Percentiles rank a stretch among this genome's conserved stretches.
phyloP scores from a whole-genome alignment of 495 filamentous ascomycete genomes.

The Neurospora sp. region DNA sequence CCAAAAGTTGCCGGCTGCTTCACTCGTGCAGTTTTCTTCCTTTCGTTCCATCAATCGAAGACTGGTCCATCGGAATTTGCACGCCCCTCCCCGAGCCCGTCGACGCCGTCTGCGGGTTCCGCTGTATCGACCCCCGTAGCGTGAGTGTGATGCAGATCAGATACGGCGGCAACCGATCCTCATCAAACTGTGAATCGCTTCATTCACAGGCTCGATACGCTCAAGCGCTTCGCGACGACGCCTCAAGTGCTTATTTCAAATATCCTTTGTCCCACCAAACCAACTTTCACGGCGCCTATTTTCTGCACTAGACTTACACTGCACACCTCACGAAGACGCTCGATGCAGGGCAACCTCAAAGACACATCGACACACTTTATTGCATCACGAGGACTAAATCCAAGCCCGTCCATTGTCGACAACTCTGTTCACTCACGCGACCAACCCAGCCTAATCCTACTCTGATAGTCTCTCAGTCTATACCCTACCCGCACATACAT shows the following conservation, averaged over 20 bases:
- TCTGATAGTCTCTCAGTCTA: background rate
- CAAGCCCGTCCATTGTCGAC: background rate
- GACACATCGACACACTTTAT: background rate
- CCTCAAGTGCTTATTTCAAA: background rate
- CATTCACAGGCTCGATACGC: background rate
- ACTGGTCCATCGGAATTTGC: background rate
- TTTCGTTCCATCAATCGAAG: background rate
- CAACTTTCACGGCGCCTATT: background rate
- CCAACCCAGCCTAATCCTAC: background rate
- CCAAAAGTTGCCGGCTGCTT: background rate
- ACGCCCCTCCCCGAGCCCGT: background rate
- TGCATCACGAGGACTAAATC: background rate
- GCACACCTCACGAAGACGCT: background rate
- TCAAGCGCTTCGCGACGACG: background rate
- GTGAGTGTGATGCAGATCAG: background rate
- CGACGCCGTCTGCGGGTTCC: background rate
- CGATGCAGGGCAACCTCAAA: background rate
- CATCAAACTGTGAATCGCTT: background rate
- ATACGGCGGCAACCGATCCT: background rate
- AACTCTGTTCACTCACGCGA: background rate
- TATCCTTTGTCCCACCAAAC: background rate
- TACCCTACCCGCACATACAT: background rate
- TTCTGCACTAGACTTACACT: background rate
- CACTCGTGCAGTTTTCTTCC: background rate
- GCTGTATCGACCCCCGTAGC: background rate